Conservation (phyloP, 2,329 filamentous ascomycete species). For the Xylaria arbuscula region DNA sequence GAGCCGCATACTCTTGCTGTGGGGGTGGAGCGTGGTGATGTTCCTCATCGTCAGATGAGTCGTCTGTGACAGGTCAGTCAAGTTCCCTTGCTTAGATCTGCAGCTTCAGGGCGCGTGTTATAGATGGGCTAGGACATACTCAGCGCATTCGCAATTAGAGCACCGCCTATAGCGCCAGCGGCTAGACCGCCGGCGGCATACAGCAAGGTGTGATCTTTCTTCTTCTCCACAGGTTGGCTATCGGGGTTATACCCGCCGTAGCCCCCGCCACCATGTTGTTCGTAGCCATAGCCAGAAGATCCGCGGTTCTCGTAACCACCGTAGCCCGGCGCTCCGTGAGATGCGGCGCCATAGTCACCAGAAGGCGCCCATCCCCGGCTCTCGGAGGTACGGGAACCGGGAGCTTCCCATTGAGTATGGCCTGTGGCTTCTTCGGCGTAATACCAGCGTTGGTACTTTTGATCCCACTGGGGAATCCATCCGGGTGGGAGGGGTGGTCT, state of each 20-base stretch:
- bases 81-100: too few species aligned
- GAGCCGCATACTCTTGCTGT: constrained; percentile 27
- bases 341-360: constrained; percentile 41
- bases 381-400: constrained; percentile 47
- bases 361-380: constrained; percentile 37
- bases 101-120: too few species aligned
- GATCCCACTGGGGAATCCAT: constrained; percentile 73
- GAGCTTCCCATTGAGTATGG: constrained; percentile 72
- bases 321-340: constrained; percentile 30
- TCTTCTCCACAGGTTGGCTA: constrained; percentile 51
- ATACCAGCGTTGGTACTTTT: constrained; percentile 70
- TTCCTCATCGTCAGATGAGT: constrained; percentile 47
- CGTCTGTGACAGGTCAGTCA: constrained; percentile 43
- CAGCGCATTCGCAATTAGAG: constrained; percentile 65
- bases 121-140: constrained; percentile 52
- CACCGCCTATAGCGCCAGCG: constrained; percentile 66
- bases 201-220: constrained; percentile 63
- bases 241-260: constrained; percentile 34
- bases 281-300: constrained; percentile 34
- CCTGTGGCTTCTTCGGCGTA: constrained; percentile 72
- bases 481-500: constrained; percentile 67
- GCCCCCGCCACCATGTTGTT: constrained; percentile 34
- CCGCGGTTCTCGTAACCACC: constrained; percentile 35
- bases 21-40: constrained; percentile 32
- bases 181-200: constrained; percentile 69